A percentile compares a stretch with the other conserved stretches of the same genome.
phyloP scores from a whole-genome alignment of 768 basidiomycete species.

The Chalciporus pseudorubinellus region DNA sequence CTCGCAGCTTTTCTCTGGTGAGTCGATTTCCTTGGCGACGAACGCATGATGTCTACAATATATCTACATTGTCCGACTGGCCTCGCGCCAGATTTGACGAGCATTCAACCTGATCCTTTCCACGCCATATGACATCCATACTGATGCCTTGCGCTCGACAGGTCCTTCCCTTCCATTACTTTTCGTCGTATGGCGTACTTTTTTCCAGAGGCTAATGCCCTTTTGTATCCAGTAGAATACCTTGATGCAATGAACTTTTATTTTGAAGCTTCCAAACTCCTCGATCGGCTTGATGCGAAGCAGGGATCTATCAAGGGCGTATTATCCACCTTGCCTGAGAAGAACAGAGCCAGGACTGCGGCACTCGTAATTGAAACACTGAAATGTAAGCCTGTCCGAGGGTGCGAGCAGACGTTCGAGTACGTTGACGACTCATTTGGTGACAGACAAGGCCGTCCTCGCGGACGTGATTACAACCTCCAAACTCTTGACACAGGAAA shows the following conservation, averaged over 20 bases:
- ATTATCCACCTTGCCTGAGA: slow-evolving; percentile 68
- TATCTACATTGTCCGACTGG: slow-evolving; percentile 94
- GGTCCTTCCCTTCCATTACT: slow-evolving; percentile 12
- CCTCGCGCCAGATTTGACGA: slow-evolving; percentile 51
- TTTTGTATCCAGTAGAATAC: slow-evolving; percentile 29
- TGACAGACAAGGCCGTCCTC: slow-evolving; percentile 74
- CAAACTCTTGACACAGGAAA: slow-evolving; percentile 71
- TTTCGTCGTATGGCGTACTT: slow-evolving; percentile 24
- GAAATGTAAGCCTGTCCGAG: slow-evolving; percentile 67
- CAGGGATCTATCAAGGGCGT: slow-evolving; percentile 92
- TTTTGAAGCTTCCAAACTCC: slow-evolving; percentile 78
- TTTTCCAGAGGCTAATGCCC: slow-evolving; percentile 24
- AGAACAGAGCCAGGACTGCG: slow-evolving; percentile 72
- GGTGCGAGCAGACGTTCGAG: background rate
- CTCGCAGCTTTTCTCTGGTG: slow-evolving; percentile 12
- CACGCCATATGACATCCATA: slow-evolving; percentile 6
- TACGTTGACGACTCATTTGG: slow-evolving; percentile 6
- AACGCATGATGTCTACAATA: slow-evolving; percentile 54
- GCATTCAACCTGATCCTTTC: slow-evolving; percentile 24
- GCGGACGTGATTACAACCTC: slow-evolving; percentile 64
- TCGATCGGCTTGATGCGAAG: slow-evolving; percentile 85
- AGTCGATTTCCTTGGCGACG: slow-evolving; percentile 13
- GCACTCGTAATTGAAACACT: slow-evolving; percentile 92
- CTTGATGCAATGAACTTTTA: slow-evolving; percentile 83
- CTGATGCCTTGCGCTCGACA: slow-evolving; percentile 30